Base-by-base conservation (phyloP, 306 rosid species). In the Phaseolus lunatus region DNA sequence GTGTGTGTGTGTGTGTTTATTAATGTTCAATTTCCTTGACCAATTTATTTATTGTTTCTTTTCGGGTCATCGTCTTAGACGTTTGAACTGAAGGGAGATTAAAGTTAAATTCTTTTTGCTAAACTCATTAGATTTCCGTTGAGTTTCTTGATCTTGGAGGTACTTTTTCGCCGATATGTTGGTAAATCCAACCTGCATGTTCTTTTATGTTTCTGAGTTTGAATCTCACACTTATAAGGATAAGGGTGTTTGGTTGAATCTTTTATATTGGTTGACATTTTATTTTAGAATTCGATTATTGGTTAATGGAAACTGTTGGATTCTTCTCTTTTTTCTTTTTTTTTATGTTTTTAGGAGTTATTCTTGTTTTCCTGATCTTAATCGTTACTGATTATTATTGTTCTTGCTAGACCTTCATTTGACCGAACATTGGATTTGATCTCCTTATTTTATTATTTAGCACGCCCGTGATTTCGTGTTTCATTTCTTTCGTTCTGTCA, bases 141-240 rank as follows among this genome's bases (percentile, higher is more conserved):
- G 72, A 18, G 44, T 70, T 77, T 82, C 59, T 63, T 54, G 70
- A 72, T 33, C 10, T 67, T 73, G 26, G 43, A 73, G 45, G 41
- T 43, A n/a, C 41, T n/a, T 52, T 41, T 3, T 41, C 47, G 47
- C 14, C 14, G 14, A 41, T 41, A 4, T 41, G 15, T 11, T 41
- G 2, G 47, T 41, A 41, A 41, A 41, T 11, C 10, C 47, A 41
- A 41, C 4, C 47, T 41, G 47, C 2, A 10, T 41, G 12, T 41
- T 41, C 0, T 9, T 41, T 27, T 63, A 37, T 39, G 24, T 9
- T 64, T 56, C 10, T 16, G 11, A 27, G 52, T 68, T 76, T 29
- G 18, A 65, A 57, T 14, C 39, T 26, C 13, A 5, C 48, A 16
- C 52, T 35, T 22, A 49, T 26, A 72, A 7, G 76, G 52, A 47